Conservation (phyloP, 2,329 filamentous ascomycete genomes). For the Cercospora sp. region DNA sequence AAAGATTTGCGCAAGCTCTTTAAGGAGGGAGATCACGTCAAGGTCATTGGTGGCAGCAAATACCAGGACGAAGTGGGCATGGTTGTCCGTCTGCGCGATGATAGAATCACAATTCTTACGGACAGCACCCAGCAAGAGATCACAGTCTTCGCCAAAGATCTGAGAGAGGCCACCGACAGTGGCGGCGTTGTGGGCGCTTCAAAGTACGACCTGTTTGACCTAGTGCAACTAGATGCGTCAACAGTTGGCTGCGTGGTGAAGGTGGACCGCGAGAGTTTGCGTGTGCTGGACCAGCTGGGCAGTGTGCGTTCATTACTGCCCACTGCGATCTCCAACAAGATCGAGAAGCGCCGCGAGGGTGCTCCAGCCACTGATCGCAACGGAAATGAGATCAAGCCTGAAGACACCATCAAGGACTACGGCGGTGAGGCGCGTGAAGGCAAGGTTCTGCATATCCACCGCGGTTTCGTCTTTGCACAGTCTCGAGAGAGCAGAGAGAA, state of each 20-base stretch:
- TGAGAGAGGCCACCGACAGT: conserved; percentile 89
- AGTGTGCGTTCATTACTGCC: conserved; percentile 79
- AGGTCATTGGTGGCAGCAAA: conserved; percentile 93
- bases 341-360: conserved; percentile 71
- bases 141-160: conserved; percentile 95
- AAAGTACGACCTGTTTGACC: conserved; percentile 86
- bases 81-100: conserved; percentile 89
- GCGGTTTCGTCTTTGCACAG: conserved; percentile 87
- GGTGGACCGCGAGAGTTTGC: conserved; percentile 88
- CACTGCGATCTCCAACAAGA: conserved; percentile 86
- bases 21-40: conserved; percentile 92
- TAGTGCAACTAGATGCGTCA: conserved; percentile 88
- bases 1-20: conserved; percentile 93
- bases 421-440: conserved; percentile 82
- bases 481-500: conserved; percentile 84
- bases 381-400: conserved; percentile 85
- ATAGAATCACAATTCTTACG: conserved; percentile 87
- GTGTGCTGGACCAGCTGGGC: conserved; percentile 87
- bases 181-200: conserved; percentile 82
- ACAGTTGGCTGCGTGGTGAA: conserved; percentile 94
- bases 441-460: conserved; percentile 89
- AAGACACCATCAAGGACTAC: conserved; percentile 89
- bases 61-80: conserved; percentile 96
- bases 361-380: conserved; percentile 91
- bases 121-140: conserved; percentile 93